Percentiles rank a stretch among this genome's conserved stretches.
These are phyloP conservation scores for Cyberlindnera subsufficiens DNA, from an alignment of 805 yeast genomes.

Conservation along the genomic window DNA sequence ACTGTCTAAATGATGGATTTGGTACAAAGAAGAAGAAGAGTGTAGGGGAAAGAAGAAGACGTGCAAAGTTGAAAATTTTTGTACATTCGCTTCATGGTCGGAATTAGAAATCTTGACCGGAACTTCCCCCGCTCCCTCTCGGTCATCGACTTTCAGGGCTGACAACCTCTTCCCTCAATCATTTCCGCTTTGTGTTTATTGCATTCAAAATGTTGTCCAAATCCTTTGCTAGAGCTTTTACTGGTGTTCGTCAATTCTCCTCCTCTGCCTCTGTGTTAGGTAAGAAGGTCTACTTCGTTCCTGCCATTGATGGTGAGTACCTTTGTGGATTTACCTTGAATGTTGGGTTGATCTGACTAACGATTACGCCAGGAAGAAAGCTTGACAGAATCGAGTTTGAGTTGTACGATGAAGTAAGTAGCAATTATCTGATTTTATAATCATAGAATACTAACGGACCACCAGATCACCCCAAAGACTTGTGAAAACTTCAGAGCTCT, in stretches of 20 bases:
- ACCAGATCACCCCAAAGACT: constrained; percentile 58
- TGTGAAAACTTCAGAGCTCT: constrained; percentile 77
- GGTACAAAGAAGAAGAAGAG: constrained; percentile 1
- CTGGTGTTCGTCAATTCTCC: constrained; percentile 18
- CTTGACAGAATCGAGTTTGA: constrained; percentile 34
- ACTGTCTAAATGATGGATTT: constrained; percentile 5
- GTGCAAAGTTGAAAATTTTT: background rate
- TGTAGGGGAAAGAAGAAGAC: background rate
- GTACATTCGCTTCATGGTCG: background rate
- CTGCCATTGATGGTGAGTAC: constrained; percentile 42
- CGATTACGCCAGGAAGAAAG: constrained; percentile 24
- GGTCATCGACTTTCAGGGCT: too few relatives aligned
- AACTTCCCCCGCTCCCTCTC: too few relatives aligned
- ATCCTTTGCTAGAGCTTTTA: constrained; percentile 10
- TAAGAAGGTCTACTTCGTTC: constrained; percentile 50
- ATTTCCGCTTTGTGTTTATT: too few relatives aligned
- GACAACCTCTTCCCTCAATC: too few relatives aligned
- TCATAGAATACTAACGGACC: constrained; percentile 1
- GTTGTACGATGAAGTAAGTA: constrained; percentile 24
- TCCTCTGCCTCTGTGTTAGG: constrained; percentile 27
- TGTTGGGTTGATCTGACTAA: background rate
- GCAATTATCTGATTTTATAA: background rate
- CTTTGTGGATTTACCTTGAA: background rate
- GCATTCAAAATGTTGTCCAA: constrained; percentile 10
- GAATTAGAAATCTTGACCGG: background rate